A percentile compares a stretch with the other conserved stretches of the same genome.
Evolutionary conservation across 139 green algal species (phyloP).

Genomic region (Dunaliella primolecta): DNA sequence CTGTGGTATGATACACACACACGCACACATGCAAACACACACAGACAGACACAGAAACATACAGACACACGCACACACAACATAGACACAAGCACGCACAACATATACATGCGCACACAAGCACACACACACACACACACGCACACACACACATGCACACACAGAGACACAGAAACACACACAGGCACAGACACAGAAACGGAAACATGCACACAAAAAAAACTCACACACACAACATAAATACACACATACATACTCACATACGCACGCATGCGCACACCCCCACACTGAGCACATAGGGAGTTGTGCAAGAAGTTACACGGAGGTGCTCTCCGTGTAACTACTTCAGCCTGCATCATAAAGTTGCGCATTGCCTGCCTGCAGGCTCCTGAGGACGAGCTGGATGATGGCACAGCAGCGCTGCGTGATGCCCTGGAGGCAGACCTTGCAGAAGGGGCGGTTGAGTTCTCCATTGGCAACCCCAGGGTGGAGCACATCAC

Average conservation of each 20-base stretch:
- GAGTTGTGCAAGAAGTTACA: too few species aligned
- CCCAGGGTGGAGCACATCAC: conserved; percentile 85
- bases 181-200: neutral
- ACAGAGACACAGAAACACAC: neutral
- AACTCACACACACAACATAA: neutral
- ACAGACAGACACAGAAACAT: neutral
- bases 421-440: neutral
- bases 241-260: neutral
- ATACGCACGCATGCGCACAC: neutral
- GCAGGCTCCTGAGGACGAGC: neutral
- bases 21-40: neutral
- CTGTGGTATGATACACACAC: too few species aligned
- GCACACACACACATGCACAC: neutral
- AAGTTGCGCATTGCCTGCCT: too few species aligned
- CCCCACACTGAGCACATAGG: too few species aligned
- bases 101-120: too few species aligned
- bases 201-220: too few species aligned
- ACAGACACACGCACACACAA: neutral
- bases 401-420: neutral
- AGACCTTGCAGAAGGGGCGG: neutral
- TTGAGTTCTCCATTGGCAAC: conserved; percentile 47
- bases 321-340: too few species aligned
- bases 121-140: neutral
- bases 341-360: too few species aligned
- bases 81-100: neutral